Conservation (phyloP, 768 basidiomycete genomes). For the Suillus cothurnatus region DNA sequence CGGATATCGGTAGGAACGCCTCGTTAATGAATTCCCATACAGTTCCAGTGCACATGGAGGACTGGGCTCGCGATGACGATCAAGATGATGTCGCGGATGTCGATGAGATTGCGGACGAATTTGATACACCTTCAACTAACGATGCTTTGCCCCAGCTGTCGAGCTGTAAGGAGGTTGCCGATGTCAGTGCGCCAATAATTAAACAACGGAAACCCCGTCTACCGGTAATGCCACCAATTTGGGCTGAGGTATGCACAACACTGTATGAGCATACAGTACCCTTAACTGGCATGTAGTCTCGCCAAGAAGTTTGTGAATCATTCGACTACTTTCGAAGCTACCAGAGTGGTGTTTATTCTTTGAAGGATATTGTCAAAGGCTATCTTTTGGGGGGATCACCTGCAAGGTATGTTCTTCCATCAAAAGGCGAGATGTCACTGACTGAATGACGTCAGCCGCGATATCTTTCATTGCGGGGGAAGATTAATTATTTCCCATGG, state of each 20-base stretch:
- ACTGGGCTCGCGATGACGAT: conserved; percentile 30
- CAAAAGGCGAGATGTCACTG: not conserved
- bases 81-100: conserved; percentile 19
- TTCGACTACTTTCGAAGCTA: conserved; percentile 69
- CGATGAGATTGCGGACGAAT: not conserved
- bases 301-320: conserved; percentile 84
- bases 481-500: conserved; percentile 83
- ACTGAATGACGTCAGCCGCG: conserved; percentile 50
- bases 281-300: conserved; percentile 50
- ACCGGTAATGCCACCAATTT: conserved; percentile 39
- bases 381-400: conserved; percentile 77
- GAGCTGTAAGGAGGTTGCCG: not conserved
- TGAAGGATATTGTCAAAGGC: conserved; percentile 62
- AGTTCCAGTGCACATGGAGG: conserved; percentile 5
- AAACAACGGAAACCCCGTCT: conserved; percentile 25
- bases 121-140: conserved; percentile 14
- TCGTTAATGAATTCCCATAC: conserved; percentile 1
- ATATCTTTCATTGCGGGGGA: conserved; percentile 64
- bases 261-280: not conserved
- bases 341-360: conserved; percentile 78
- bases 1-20: conserved; percentile 21
- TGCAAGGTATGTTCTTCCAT: conserved; percentile 49
- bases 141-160: conserved; percentile 19
- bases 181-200: not conserved
- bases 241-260: conserved; percentile 42